Percentiles rank a stretch among this genome's conserved stretches.
phyloP scores from a whole-genome alignment of 164 flowering plant genomes.

The Macadamia tetraphylla region DNA sequence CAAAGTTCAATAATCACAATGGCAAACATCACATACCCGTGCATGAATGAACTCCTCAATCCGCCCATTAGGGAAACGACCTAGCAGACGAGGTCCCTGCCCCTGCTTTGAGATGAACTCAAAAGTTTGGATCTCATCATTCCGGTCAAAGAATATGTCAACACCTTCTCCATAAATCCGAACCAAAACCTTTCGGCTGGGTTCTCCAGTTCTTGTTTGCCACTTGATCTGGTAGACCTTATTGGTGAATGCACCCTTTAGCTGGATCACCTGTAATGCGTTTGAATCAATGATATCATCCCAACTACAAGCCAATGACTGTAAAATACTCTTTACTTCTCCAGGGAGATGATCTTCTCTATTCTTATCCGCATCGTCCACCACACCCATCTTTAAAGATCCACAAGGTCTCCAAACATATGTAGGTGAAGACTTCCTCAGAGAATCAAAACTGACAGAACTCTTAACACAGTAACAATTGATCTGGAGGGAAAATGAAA shows the following conservation, averaged over 20 bases:
- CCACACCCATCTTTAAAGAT: no score
- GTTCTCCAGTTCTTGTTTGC: not conserved
- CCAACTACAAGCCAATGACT: no score
- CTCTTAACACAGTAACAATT: no score
- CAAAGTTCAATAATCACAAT: not conserved
- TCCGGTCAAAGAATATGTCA: not conserved
- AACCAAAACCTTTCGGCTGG: not conserved
- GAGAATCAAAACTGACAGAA: no score
- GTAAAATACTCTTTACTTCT: no score
- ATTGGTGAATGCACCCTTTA: not conserved
- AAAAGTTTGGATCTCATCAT: not conserved
- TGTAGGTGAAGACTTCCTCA: no score
- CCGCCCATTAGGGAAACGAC: not conserved
- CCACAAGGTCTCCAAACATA: no score
- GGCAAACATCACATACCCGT: not conserved
- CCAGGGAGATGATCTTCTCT: no score
- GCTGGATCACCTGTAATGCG: not conserved
- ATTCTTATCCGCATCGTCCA: no score
- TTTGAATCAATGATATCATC: no score
- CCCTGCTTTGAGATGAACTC: not conserved
- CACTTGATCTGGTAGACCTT: not conserved
- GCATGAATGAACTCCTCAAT: not conserved
- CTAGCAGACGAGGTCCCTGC: not conserved
- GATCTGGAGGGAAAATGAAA: no score
- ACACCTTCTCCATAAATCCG: not conserved